These are phyloP conservation scores for Acer campestre DNA, from an alignment of 345 rosid genomes.

Conservation along the genomic window DNA sequence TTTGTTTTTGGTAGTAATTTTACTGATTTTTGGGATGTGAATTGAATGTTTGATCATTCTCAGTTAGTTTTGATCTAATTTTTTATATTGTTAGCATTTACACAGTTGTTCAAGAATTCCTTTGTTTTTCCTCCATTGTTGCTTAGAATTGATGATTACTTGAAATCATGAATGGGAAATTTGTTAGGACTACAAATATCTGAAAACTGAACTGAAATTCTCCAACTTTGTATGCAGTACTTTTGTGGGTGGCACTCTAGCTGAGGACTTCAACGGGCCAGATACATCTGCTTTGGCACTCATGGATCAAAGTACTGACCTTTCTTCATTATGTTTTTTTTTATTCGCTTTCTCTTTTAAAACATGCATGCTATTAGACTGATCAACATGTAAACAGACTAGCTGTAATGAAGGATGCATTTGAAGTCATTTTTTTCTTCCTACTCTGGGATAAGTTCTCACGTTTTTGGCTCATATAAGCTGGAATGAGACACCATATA, in stretches of 20 bases:
- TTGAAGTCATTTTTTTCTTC: not conserved
- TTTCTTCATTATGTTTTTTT: constrained; percentile 15
- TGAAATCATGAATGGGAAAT: not conserved
- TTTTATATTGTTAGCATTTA: not conserved
- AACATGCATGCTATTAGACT: not conserved
- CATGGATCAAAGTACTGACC: constrained; percentile 40
- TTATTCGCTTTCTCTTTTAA: not conserved
- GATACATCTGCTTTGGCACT: constrained; percentile 2
- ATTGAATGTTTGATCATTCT: not conserved
- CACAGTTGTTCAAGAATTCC: not conserved
- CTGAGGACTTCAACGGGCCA: not conserved
- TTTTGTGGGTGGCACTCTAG: constrained; percentile 1
- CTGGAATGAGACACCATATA: not conserved
- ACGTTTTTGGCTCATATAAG: not conserved
- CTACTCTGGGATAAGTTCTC: not conserved
- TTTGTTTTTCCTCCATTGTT: not conserved
- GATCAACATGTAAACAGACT: not conserved
- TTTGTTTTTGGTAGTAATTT: not conserved
- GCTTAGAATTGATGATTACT: not conserved
- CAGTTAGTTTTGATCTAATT: not conserved
- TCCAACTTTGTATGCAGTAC: constrained; percentile 23
- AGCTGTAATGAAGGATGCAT: not conserved
- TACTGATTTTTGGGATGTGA: not conserved
- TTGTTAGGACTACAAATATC: not conserved
- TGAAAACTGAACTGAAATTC: not conserved